These are phyloP conservation scores for Petunia hybrid DNA, from an alignment of 305 asterid genomes.

Conservation along the genomic window DNA sequence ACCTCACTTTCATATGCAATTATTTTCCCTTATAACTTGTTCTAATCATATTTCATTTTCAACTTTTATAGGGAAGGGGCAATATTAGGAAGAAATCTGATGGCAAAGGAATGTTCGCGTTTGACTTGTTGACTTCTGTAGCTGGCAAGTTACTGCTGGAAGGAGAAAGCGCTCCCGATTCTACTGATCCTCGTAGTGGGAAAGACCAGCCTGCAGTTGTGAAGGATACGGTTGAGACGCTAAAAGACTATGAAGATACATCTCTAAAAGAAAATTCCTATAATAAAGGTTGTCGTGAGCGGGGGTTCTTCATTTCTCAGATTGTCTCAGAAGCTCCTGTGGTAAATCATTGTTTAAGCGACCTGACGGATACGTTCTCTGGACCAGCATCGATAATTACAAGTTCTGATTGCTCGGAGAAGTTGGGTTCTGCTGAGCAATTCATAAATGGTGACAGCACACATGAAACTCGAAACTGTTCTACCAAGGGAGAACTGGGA, in stretches of 20 bases:
- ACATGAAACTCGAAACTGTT: slow-evolving; percentile 58
- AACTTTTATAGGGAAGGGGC: slow-evolving; percentile 68
- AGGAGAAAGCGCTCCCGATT: slow-evolving; percentile 56
- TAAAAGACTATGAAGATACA: slow-evolving; percentile 51
- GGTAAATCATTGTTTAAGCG: slow-evolving; percentile 46
- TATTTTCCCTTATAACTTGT: slow-evolving; percentile 17
- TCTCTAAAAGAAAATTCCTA: slow-evolving; percentile 48
- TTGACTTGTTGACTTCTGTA: slow-evolving; percentile 83
- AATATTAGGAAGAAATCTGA: slow-evolving; percentile 54
- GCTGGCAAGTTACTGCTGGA: slow-evolving; percentile 85
- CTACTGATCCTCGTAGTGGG: slow-evolving; percentile 37
- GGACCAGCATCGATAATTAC: slow-evolving; percentile 74
- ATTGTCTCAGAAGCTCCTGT: slow-evolving; percentile 63
- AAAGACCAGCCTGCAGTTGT: slow-evolving; percentile 38
- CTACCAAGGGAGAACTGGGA: slow-evolving; percentile 58
- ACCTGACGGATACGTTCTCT: slow-evolving; percentile 55
- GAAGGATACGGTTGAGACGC: slow-evolving; percentile 49
- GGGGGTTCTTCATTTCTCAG: slow-evolving; percentile 72
- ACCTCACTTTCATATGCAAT: slow-evolving; percentile 33
- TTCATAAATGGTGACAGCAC: slow-evolving; percentile 62
- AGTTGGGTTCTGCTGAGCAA: slow-evolving; percentile 58
- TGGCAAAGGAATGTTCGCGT: slow-evolving; percentile 74
- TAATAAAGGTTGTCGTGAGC: slow-evolving; percentile 45
- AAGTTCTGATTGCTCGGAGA: slow-evolving; percentile 76
- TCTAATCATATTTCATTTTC: slow-evolving; percentile 31